Evolutionary conservation across 2,329 filamentous ascomycete genomes (phyloP).

Genomic region (Stachybotrys chlorohalonatus): DNA sequence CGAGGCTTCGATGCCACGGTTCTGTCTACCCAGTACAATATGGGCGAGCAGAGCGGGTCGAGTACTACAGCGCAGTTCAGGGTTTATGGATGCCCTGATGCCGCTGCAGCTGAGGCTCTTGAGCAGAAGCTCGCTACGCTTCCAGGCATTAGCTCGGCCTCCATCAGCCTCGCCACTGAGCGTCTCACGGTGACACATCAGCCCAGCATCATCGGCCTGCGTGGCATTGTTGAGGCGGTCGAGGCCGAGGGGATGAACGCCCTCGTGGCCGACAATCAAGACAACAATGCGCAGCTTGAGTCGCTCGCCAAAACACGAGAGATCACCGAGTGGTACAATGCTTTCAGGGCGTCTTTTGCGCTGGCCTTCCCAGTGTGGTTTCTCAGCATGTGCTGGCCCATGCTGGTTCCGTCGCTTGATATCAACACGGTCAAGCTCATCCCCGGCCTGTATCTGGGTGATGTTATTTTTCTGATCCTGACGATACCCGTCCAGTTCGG

Average conservation of each 20-base stretch:
- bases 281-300: conserved; percentile 94
- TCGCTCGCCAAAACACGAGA: conserved; percentile 94
- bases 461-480: conserved; percentile 71
- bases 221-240: conserved; percentile 71
- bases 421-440: conserved; percentile 61
- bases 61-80: conserved; percentile 66
- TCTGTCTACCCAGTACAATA: conserved; percentile 63
- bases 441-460: conserved; percentile 77
- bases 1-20: conserved; percentile 79
- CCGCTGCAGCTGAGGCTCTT: conserved; percentile 60
- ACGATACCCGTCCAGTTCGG: conserved; percentile 95
- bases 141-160: conserved; percentile 65
- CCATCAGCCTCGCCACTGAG: conserved; percentile 63
- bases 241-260: conserved; percentile 84
- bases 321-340: conserved; percentile 83
- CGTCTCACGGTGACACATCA: conserved; percentile 67
- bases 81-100: conserved; percentile 69
- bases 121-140: conserved; percentile 58
- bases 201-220: conserved; percentile 64
- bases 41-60: conserved; percentile 41
- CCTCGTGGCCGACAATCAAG: conserved; percentile 79
- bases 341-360: conserved; percentile 65
- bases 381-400: conserved; percentile 89
- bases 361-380: conserved; percentile 89
- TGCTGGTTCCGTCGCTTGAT: conserved; percentile 68